A percentile compares a stretch with the other conserved stretches of the same genome.
phyloP scores from a whole-genome alignment of 495 filamentous ascomycete genomes.

The Geoglossum glabrum region DNA sequence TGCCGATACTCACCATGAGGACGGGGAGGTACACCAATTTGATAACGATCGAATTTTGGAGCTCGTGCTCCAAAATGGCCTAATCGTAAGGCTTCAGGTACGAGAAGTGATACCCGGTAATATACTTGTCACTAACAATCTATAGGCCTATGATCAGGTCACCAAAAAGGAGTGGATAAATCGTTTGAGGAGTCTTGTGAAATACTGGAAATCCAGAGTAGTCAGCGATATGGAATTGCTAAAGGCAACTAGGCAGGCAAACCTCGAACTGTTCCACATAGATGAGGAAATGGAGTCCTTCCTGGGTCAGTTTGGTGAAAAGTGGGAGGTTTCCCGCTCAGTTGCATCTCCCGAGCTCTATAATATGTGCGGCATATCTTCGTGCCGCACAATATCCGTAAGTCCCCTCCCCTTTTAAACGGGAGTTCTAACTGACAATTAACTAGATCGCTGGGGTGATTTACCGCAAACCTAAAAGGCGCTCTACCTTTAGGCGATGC shows the following conservation, averaged over 20 bases:
- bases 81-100: constrained; percentile 42
- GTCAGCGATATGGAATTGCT: constrained; percentile 34
- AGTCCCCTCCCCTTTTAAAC: neutral
- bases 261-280: constrained; percentile 41
- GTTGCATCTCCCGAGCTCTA: constrained; percentile 45
- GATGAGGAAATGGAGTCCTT: constrained; percentile 52
- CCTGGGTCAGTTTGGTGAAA: constrained; percentile 45
- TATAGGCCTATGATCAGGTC: constrained; percentile 28
- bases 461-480: constrained; percentile 46
- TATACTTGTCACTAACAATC: neutral
- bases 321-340: constrained; percentile 54
- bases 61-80: constrained; percentile 38
- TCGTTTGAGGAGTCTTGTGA: constrained; percentile 34
- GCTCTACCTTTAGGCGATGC: constrained; percentile 39
- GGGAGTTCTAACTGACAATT: neutral
- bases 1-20: constrained; percentile 26
- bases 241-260: constrained; percentile 34
- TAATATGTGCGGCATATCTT: constrained; percentile 46
- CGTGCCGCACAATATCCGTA: constrained; percentile 45
- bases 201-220: constrained; percentile 45
- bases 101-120: neutral
- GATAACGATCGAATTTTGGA: constrained; percentile 45
- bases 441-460: constrained; percentile 39
- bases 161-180: constrained; percentile 47
- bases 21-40: constrained; percentile 30